Evolutionary conservation across 176 grass and related monocot species (phyloP), one percentile per base, ranked within the genome.

Genomic region (Guadua angustifolia): DNA sequence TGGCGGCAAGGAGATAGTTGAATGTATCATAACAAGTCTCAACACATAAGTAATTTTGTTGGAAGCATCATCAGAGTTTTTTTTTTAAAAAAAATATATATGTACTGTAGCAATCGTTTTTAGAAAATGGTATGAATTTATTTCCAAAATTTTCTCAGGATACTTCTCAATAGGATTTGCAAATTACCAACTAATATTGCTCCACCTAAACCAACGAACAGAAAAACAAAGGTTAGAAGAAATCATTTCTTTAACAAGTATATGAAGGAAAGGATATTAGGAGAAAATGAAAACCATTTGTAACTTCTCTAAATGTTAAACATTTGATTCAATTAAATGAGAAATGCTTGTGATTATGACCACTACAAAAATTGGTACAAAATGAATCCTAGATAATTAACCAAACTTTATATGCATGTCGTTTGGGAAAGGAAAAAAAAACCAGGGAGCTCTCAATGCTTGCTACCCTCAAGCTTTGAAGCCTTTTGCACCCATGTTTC

Each of bases 401-500:
- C 24, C 63, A 69, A 57, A 63, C 47, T 81, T 44, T 68, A 75
- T 82, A 71, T 71, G 63, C 19, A 69, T 63, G 14, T 26, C 35
- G 69, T 36, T 26, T 25, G 22, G 40, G 51, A 36, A 85, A 36
- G 4, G 4, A 36, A 36, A 36, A 36, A 60, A 80, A 53, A 74
- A 74, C 38, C 35, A 73, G 53, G 44, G 25, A 55, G 75, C n/a
- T 73, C 76, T 88, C 66, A 84, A 22, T 51, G 67, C 60, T 88
- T 89, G 22, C 73, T 91, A 81, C 52, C 83, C 8, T 79, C 42
- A 0, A 39, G 79, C 65, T 66, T 65, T 32, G 73, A 77, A 84
- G 89, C 85, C 43, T 82, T 91, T 80, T 89, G 65, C 79, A 89
- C 78, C 93, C 89, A 91, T 25, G 52, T 81, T 87, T 95, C 71